These are phyloP conservation scores for Podospora pseudopauciseta DNA, from an alignment of 495 filamentous ascomycete species.

Conservation along the genomic window DNA sequence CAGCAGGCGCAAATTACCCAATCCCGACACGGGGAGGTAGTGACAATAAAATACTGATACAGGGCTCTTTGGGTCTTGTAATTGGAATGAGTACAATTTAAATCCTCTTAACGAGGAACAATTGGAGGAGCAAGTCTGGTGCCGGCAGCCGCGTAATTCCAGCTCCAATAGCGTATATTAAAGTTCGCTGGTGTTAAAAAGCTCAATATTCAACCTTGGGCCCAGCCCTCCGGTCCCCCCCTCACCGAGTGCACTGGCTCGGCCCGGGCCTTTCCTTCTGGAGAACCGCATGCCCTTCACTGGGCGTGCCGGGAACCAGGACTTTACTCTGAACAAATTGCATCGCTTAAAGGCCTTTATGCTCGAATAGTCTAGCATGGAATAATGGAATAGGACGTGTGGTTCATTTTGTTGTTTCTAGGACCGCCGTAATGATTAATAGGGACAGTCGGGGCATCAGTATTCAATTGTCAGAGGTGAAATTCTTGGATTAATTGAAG, in stretches of 20 bases:
- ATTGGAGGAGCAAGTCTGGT: constrained; percentile 55
- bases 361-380: no score
- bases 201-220: no score
- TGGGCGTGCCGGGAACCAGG: no score
- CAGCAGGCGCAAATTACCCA: constrained; percentile 50
- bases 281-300: no score
- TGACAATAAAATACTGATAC: constrained; percentile 57
- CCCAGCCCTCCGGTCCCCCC: no score
- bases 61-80: constrained; percentile 55
- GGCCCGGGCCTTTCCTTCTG: no score
- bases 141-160: constrained; percentile 37
- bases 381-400: constrained; percentile 54
- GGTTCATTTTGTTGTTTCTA: constrained; percentile 53
- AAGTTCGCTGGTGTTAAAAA: no score
- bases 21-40: constrained; percentile 44
- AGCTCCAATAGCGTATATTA: constrained; percentile 34
- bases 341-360: no score
- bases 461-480: constrained; percentile 71
- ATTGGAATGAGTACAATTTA: constrained; percentile 57
- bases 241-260: no score
- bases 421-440: constrained; percentile 62
- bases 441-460: constrained; percentile 64
- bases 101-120: constrained; percentile 56
- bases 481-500: constrained; percentile 71
- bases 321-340: no score